Percentiles rank a stretch among this genome's conserved stretches.
phyloP scores from a whole-genome alignment of 257 asterid species.

The Capsicum chinense region DNA sequence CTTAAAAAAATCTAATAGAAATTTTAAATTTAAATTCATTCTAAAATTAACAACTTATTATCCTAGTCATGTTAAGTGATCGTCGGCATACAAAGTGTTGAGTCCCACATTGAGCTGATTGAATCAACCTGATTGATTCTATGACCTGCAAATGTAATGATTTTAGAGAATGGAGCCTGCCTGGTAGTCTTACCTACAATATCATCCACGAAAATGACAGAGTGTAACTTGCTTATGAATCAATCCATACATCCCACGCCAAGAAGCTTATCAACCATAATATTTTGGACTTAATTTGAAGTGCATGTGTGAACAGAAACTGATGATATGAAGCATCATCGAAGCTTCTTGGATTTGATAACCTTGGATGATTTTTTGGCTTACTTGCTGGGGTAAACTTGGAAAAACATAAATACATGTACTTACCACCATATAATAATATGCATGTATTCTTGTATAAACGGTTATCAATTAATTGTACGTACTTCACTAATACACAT shows the following conservation, averaged over 20 bases:
- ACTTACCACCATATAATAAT: neutral
- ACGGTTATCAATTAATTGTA: neutral
- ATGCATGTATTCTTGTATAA: neutral
- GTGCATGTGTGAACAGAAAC: neutral
- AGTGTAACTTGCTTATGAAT: neutral
- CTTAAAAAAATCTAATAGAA: neutral
- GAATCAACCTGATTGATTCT: neutral
- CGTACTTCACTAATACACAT: neutral
- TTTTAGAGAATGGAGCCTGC: neutral
- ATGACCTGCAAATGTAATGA: neutral
- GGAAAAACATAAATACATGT: neutral
- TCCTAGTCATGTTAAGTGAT: too few relatives aligned
- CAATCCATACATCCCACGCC: neutral
- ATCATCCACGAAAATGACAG: neutral
- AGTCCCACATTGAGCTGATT: neutral
- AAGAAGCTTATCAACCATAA: neutral
- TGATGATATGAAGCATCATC: neutral
- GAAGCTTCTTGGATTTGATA: conserved; percentile 14
- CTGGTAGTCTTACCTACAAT: neutral
- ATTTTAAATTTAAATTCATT: neutral
- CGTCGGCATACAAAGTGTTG: too few relatives aligned
- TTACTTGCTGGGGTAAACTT: neutral
- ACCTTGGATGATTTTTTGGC: neutral
- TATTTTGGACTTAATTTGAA: neutral
- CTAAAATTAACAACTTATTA: too few relatives aligned